These are phyloP conservation scores for Fusarium scirpi DNA, from an alignment of 2,329 filamentous ascomycete species.

Conservation along the genomic window DNA sequence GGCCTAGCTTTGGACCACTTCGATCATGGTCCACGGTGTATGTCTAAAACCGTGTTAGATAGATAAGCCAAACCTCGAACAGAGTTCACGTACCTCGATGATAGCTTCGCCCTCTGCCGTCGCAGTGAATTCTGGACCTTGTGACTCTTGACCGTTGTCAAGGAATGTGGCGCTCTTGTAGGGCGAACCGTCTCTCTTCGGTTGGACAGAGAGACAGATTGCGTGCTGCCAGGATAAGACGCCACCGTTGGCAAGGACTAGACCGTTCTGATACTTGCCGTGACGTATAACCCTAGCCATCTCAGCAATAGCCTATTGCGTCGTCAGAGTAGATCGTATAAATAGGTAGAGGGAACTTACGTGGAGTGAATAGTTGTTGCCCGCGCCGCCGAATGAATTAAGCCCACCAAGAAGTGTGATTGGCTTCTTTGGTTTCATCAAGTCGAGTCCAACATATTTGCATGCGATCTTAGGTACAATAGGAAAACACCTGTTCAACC, in stretches of 20 bases:
- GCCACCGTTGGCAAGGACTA: slow-evolving; percentile 75
- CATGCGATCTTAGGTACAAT: slow-evolving; percentile 76
- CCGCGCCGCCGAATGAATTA: slow-evolving; percentile 76
- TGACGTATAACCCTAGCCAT: slow-evolving; percentile 66
- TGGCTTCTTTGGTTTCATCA: slow-evolving; percentile 59
- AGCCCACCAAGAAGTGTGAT: slow-evolving; percentile 73
- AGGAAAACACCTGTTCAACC: slow-evolving; percentile 69
- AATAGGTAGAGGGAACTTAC: slow-evolving; percentile 50
- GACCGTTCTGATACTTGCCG: slow-evolving; percentile 60
- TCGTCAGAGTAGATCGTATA: neutral
- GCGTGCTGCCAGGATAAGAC: slow-evolving; percentile 74
- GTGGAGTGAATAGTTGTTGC: slow-evolving; percentile 79
- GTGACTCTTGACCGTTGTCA: slow-evolving; percentile 2
- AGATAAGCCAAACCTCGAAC: accelerated
- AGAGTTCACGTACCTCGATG: slow-evolving; percentile 39
- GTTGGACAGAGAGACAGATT: slow-evolving; percentile 65
- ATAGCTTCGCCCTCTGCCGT: slow-evolving; percentile 40
- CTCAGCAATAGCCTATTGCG: slow-evolving; percentile 58
- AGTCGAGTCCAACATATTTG: slow-evolving; percentile 67
- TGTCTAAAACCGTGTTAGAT: slow-evolving; percentile 33
- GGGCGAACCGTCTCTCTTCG: slow-evolving; percentile 37
- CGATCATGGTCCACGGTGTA: slow-evolving; percentile 51
- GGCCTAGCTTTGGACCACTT: slow-evolving; percentile 28
- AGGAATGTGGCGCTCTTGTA: slow-evolving; percentile 24
- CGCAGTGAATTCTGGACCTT: slow-evolving; percentile 30